Evolutionary conservation across 345 rosid species (phyloP).

Genomic region (Iberis pinnata): DNA sequence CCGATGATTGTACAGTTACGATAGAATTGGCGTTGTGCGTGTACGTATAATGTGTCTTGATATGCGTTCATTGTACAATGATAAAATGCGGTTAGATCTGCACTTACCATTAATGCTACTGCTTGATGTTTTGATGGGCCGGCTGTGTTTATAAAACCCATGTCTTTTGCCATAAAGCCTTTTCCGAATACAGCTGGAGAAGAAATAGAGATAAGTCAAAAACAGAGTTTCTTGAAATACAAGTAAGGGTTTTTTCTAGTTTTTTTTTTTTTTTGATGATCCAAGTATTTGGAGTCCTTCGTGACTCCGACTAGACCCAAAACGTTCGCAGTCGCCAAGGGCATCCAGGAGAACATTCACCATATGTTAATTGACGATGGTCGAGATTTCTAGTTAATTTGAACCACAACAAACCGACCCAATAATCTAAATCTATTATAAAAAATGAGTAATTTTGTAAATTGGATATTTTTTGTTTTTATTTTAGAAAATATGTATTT

Average conservation of each 20-base stretch:
- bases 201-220: slow-evolving; percentile 3
- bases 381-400: too few species aligned
- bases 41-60: slow-evolving; percentile 73
- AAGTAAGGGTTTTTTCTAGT: background rate
- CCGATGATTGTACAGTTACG: slow-evolving; percentile 58
- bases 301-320: too few species aligned
- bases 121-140: slow-evolving; percentile 76
- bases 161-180: slow-evolving; percentile 61
- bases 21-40: slow-evolving; percentile 76
- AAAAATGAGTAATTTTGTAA: too few species aligned
- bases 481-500: too few species aligned
- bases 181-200: slow-evolving; percentile 59
- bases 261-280: background rate
- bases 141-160: slow-evolving; percentile 66
- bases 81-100: slow-evolving; percentile 57
- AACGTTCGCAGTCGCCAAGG: too few species aligned
- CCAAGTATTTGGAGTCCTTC: too few species aligned
- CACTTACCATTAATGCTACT: slow-evolving; percentile 64
- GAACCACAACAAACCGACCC: too few species aligned
- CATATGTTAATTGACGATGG: too few species aligned
- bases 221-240: background rate
- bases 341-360: too few species aligned
- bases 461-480: too few species aligned
- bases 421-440: too few species aligned
- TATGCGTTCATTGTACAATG: slow-evolving; percentile 59